Conservation (phyloP, 2,329 filamentous ascomycete genomes). For the Pestalotiopsis sp. region DNA sequence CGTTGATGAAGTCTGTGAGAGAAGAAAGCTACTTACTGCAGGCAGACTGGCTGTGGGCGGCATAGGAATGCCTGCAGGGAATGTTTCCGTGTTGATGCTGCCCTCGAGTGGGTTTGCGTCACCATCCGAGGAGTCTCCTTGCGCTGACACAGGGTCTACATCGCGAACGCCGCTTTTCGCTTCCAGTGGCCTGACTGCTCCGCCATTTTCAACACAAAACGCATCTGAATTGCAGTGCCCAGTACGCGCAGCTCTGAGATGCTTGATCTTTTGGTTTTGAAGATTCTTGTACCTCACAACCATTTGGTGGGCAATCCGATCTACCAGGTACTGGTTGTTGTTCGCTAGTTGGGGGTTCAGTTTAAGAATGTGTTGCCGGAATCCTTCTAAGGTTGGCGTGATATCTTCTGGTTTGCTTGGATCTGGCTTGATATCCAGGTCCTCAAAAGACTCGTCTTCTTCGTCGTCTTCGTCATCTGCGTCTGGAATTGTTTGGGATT, state of each 20-base stretch:
- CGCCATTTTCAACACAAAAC: constrained; percentile 69
- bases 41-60: constrained; percentile 78
- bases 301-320: constrained; percentile 83
- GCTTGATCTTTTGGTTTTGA: constrained; percentile 70
- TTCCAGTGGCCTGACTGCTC: constrained; percentile 64
- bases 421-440: constrained; percentile 63
- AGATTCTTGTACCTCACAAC: constrained; percentile 77
- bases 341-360: constrained; percentile 71
- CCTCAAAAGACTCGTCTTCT: constrained; percentile 57
- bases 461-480: constrained; percentile 63
- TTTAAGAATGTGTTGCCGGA: constrained; percentile 71
- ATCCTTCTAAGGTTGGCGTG: constrained; percentile 74
- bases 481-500: constrained; percentile 43
- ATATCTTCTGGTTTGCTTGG: constrained; percentile 67
- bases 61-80: constrained; percentile 79
- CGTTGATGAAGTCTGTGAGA: neutral
- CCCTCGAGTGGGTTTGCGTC: constrained; percentile 72
- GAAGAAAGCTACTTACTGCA: constrained; percentile 41
- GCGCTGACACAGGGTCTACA: constrained; percentile 56
- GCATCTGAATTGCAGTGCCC: constrained; percentile 61
- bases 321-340: constrained; percentile 65
- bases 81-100: constrained; percentile 70
- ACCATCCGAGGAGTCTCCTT: constrained; percentile 62
- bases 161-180: constrained; percentile 62
- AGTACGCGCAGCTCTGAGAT: constrained; percentile 59